Conservation (phyloP, 2,329 filamentous ascomycete species). For the Tolypocladium pustulatum region DNA sequence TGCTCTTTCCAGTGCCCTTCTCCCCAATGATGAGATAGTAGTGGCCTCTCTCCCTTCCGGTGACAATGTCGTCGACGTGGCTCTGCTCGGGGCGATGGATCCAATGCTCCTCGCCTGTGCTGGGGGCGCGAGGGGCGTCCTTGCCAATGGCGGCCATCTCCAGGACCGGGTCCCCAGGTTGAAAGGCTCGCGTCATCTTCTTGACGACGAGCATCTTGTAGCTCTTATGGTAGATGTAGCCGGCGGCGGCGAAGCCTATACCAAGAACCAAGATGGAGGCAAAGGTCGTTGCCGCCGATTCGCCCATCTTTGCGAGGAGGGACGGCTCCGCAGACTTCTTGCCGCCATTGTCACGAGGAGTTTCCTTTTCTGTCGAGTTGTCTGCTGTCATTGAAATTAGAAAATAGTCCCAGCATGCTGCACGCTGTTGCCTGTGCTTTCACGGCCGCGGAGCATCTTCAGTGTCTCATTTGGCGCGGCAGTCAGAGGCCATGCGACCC, state of each 20-base stretch:
- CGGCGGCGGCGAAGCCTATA: constrained; percentile 52
- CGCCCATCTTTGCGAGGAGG: constrained; percentile 53
- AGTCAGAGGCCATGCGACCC: not conserved
- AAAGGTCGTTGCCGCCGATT: constrained; percentile 64
- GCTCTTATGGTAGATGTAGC: constrained; percentile 66
- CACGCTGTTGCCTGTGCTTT: not conserved
- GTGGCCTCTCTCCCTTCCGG: constrained; percentile 62
- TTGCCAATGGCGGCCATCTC: constrained; percentile 63
- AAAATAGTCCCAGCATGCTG: not conserved
- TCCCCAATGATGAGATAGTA: constrained; percentile 91
- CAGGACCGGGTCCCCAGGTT: constrained; percentile 81
- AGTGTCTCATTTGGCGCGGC: not conserved
- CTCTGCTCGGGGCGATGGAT: constrained; percentile 73
- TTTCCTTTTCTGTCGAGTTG: too few species aligned
- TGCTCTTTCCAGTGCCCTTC: constrained; percentile 93
- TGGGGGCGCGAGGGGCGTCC: constrained; percentile 35
- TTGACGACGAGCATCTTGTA: constrained; percentile 87
- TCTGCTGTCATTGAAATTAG: not conserved
- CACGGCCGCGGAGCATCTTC: not conserved
- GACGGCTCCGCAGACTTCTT: constrained; percentile 18
- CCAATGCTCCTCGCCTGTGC: constrained; percentile 46
- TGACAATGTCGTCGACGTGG: constrained; percentile 72
- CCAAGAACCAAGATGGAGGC: constrained; percentile 65
- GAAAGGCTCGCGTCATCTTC: constrained; percentile 89
- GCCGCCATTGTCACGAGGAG: not conserved